Percentiles rank a stretch among this genome's conserved stretches.
Evolutionary conservation across 371 early-diverging fungal genomes (phyloP).

Genomic region (Mucor velutinosus): DNA sequence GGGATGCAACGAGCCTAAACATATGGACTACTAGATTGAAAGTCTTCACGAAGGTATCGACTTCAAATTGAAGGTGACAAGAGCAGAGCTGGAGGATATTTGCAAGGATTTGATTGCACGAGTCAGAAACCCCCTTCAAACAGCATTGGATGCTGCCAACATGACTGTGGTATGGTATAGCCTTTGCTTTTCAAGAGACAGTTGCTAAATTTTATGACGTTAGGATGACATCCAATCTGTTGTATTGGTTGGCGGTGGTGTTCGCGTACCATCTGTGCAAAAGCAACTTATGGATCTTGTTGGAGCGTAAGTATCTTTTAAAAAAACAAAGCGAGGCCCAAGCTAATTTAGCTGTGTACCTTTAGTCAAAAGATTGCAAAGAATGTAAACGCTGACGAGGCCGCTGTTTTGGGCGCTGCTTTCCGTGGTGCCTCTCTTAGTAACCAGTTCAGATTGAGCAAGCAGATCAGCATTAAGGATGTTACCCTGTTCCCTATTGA

Average conservation of each 20-base stretch:
- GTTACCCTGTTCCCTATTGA: constrained; percentile 77
- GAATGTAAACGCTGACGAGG: constrained; percentile 95
- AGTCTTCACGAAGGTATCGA: constrained; percentile 85
- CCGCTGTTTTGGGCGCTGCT: constrained; percentile 92
- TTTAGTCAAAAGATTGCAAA: constrained; percentile 81
- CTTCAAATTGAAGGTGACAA: constrained; percentile 77
- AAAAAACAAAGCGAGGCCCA: background rate
- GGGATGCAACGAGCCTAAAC: background rate
- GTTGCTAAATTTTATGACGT: background rate
- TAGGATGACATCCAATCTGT: constrained; percentile 77
- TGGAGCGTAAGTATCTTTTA: constrained; percentile 62
- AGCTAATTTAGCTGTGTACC: background rate
- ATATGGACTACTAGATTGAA: constrained; percentile 64
- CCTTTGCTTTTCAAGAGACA: background rate
- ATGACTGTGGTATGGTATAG: constrained; percentile 62
- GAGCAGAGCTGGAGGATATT: constrained; percentile 75
- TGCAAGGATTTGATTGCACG: constrained; percentile 71
- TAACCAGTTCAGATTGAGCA: constrained; percentile 82
- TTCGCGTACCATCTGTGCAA: constrained; percentile 89
- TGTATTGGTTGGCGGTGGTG: constrained; percentile 94
- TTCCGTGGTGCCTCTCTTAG: constrained; percentile 89
- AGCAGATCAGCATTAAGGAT: constrained; percentile 87
- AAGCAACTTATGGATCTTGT: constrained; percentile 65
- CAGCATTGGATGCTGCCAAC: constrained; percentile 67
- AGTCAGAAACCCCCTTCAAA: constrained; percentile 73